phyloP scores from a whole-genome alignment of 352 stramenopile species.

The Phytophthora melonis region DNA sequence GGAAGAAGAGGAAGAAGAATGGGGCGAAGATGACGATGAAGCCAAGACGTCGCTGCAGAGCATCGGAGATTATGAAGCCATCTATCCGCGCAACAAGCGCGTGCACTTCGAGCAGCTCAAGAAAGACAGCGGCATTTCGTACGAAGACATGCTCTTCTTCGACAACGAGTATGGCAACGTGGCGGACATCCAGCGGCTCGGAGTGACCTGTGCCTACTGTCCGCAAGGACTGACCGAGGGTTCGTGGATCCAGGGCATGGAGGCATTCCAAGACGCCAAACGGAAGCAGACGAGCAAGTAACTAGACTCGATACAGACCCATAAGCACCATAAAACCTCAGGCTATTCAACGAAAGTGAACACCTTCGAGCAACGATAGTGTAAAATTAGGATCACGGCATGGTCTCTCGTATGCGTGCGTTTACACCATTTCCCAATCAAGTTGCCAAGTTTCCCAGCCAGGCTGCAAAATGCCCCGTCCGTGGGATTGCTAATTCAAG shows the following conservation, averaged over 20 bases:
- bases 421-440: too few species aligned
- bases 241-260: conserved; percentile 79
- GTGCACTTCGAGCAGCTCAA: conserved; percentile 94
- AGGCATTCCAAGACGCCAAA: conserved; percentile 71
- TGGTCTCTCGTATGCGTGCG: too few species aligned
- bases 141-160: conserved; percentile 98
- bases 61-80: conserved; percentile 78
- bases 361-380: too few species aligned
- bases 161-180: conserved; percentile 93
- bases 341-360: too few species aligned
- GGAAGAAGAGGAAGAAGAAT: background rate
- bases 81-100: conserved; percentile 88
- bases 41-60: conserved; percentile 59
- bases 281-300: conserved; percentile 12
- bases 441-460: too few species aligned
- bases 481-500: too few species aligned
- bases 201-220: conserved; percentile 83
- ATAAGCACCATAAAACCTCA: background rate
- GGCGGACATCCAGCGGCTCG: conserved; percentile 64
- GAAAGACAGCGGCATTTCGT: conserved; percentile 90
- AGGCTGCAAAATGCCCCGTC: too few species aligned
- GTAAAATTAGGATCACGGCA: too few species aligned
- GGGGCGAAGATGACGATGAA: conserved; percentile 4
- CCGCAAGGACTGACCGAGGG: conserved; percentile 75
- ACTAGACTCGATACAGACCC: background rate